Conservation (phyloP, 345 rosid genomes). For the Aquilaria yunnanensis region DNA sequence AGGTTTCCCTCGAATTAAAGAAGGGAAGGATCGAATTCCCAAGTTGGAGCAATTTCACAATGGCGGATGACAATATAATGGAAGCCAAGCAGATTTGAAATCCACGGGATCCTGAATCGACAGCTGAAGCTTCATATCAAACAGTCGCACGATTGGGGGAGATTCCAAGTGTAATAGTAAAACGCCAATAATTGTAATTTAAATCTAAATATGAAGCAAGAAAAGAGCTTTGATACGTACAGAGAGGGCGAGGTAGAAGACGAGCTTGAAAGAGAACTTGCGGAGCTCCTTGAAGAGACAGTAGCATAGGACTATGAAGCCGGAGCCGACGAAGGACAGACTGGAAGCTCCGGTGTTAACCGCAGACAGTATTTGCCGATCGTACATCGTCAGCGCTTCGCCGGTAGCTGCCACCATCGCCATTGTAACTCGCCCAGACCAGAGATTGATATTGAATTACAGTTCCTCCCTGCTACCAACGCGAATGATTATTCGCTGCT, state of each 20-base stretch:
- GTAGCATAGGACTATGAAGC: slow-evolving; percentile 89
- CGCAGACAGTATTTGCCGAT: slow-evolving; percentile 51
- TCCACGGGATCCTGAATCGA: slow-evolving; percentile 6
- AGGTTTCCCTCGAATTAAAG: too few relatives aligned
- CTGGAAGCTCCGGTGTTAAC: slow-evolving; percentile 71
- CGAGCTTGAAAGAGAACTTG: slow-evolving; percentile 97
- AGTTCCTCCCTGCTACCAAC: too few relatives aligned
- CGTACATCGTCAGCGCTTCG: slow-evolving; percentile 42
- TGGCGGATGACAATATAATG: too few relatives aligned
- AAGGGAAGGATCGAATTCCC: too few relatives aligned
- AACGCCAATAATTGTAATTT: background rate
- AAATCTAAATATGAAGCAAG: background rate
- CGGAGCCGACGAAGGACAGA: slow-evolving; percentile 78
- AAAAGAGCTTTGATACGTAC: slow-evolving; percentile 26
- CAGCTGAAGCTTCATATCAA: too few relatives aligned
- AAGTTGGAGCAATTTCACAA: too few relatives aligned
- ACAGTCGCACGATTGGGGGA: too few relatives aligned
- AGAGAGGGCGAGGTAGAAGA: slow-evolving; percentile 89
- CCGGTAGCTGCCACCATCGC: slow-evolving; percentile 32
- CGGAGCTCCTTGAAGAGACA: slow-evolving; percentile 87
- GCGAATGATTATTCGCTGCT: too few relatives aligned
- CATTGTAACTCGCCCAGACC: slow-evolving; percentile 7
- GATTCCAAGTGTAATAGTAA: background rate
- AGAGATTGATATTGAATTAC: too few relatives aligned
- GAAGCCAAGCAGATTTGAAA: background rate